Base-by-base conservation (phyloP, 441 rosid genomes). In the Bocquillonia castaneifolia region DNA sequence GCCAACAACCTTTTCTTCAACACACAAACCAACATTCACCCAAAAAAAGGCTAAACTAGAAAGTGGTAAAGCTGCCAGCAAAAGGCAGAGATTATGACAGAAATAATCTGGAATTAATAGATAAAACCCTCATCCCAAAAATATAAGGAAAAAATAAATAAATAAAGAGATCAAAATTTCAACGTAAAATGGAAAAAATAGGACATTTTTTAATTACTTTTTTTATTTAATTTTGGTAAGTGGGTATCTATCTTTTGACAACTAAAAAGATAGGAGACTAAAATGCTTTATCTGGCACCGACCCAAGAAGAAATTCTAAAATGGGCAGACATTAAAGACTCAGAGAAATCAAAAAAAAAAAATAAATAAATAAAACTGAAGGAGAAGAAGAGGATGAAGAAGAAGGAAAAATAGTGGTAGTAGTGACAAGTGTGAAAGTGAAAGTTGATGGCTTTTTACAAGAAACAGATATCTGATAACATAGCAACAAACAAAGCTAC, bases 221-320 rank as follows among this genome's bases (percentile, higher is more conserved):
- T 64, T 61, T 70, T 48, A 47, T 52, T 69, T 54, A 36, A 37
- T 74, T 64, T 64, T 66, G 31, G 40, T 7, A 29, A 52, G 78
- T 63, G 76, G 79, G 81, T 60, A 77, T 77, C 56, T 63, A 77
- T 76, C 61, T 68, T 74, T 77, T 77, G 87, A 84, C 88, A 81
- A 80, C 71, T 7, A 73, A 68, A 68, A 61, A 54, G 61, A 51
- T 59, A 56, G 14, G 28, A 34, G 48, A 60, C 74, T 50, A 63
- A 82, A 66, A 76, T 69, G 75, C 66, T 50, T 39, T 72, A 60
- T n/a, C 76, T 66, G 52, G 72, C 86, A 81, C 84, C 86, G 84
- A 79, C 86, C 86, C 82, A 56, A 67, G 40, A 75, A 64, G 72
- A 73, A 50, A 77, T 70, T 67, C 48, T 67, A 50, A 62, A 37